These are phyloP conservation scores for Rachicladosporium sp. DNA, from an alignment of 2,329 filamentous ascomycete species.

Conservation along the genomic window DNA sequence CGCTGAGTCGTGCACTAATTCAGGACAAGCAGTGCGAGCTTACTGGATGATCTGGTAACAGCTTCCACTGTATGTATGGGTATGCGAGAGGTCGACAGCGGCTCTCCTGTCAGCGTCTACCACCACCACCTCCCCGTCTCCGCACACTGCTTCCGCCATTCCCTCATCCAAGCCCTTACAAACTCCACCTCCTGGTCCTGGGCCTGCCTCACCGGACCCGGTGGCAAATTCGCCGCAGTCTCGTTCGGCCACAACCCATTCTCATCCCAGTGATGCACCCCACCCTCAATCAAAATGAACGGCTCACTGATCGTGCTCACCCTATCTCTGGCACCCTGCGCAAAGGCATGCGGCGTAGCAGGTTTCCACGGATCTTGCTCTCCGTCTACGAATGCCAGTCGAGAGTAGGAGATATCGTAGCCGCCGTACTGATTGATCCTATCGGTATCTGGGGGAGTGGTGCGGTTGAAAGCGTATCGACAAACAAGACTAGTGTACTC, in stretches of 20 bases:
- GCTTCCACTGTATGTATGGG: too few species aligned
- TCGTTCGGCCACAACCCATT: conserved; percentile 45
- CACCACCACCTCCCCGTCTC: conserved; percentile 5
- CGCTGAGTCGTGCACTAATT: too few species aligned
- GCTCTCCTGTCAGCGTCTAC: too few species aligned
- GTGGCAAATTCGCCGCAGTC: conserved; percentile 46
- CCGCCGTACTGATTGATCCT: conserved; percentile 67
- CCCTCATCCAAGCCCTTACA: conserved; percentile 54
- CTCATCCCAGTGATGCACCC: conserved; percentile 52
- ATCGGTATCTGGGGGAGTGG: conserved; percentile 47
- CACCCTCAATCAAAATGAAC: conserved; percentile 59
- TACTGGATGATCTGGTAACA: too few species aligned
- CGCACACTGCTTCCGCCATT: conserved; percentile 33
- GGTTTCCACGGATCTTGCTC: conserved; percentile 70
- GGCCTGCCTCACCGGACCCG: conserved; percentile 43
- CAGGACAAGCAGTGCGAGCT: too few species aligned
- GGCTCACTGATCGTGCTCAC: conserved; percentile 53
- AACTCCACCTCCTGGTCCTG: conserved; percentile 49
- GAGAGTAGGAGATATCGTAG: conserved; percentile 56
- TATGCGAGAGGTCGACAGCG: too few species aligned
- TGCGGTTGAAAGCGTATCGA: conserved; percentile 57
- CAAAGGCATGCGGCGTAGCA: conserved; percentile 58
- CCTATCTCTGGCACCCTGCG: conserved; percentile 38
- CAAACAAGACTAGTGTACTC: conserved; percentile 53
- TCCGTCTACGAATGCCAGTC: conserved; percentile 67